phyloP scores from a whole-genome alignment of 495 filamentous ascomycete genomes.

The Tuber aestivum region DNA sequence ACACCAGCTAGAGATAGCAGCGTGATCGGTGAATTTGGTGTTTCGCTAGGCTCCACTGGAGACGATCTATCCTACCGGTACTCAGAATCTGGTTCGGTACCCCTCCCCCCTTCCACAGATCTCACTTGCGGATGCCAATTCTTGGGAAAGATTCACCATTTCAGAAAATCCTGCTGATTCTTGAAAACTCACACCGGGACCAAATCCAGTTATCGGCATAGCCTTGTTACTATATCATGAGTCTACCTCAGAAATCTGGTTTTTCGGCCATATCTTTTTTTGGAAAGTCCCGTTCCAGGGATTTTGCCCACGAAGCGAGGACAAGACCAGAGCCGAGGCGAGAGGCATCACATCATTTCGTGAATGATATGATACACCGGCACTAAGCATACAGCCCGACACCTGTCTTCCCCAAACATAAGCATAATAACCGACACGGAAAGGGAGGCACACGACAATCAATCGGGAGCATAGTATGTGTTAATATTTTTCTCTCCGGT shows the following conservation, averaged over 20 bases:
- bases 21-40: neutral
- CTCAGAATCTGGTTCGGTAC: neutral
- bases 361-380: neutral
- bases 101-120: neutral
- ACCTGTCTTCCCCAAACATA: neutral
- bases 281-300: neutral
- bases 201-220: neutral
- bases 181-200: neutral
- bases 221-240: neutral
- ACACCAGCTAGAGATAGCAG: neutral
- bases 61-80: neutral
- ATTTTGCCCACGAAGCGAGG: neutral
- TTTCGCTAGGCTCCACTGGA: neutral
- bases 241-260: neutral
- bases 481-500: neutral
- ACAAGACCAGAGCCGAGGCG: neutral
- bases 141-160: neutral
- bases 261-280: neutral
- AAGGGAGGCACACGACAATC: neutral
- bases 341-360: neutral
- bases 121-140: neutral
- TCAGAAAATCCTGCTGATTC: neutral
- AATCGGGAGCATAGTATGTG: neutral
- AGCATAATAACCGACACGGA: neutral
- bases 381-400: neutral